phyloP scores from a whole-genome alignment of 1,139 yeast genomes.

The Blastobotrys elegans region DNA sequence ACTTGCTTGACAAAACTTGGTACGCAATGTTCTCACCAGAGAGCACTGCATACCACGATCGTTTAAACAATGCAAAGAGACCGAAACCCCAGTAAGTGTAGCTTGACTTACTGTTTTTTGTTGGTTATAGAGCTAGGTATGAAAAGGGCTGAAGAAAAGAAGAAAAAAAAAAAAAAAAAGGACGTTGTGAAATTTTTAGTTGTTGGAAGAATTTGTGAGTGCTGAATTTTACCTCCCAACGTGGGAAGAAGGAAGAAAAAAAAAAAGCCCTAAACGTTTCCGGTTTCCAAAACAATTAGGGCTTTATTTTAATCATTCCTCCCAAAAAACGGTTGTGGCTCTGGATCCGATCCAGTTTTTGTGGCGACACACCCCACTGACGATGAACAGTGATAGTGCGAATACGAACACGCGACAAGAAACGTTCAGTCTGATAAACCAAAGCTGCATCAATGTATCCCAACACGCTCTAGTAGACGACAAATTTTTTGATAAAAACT shows the following conservation, averaged over 20 bases:
- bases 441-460: conserved; percentile 13
- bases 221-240: too few species aligned
- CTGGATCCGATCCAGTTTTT: too few species aligned
- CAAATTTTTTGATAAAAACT: conserved; percentile 6
- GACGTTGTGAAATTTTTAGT: neutral
- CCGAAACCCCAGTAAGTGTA: conserved; percentile 18
- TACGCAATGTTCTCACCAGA: neutral
- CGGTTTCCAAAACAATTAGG: too few species aligned
- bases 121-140: conserved; percentile 5
- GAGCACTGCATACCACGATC: conserved; percentile 1
- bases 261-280: too few species aligned
- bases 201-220: too few species aligned
- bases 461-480: conserved; percentile 11
- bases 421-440: conserved; percentile 5
- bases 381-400: neutral
- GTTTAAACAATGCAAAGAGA: conserved; percentile 23
- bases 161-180: neutral
- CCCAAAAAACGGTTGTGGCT: too few species aligned
- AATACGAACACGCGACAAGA: conserved; percentile 1
- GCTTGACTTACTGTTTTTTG: conserved; percentile 14
- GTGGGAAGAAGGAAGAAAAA: too few species aligned
- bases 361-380: neutral
- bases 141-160: conserved; percentile 1
- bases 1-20: conserved; percentile 14
- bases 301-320: too few species aligned